Conservation (phyloP, 164 flowering plant species). For the Liquidambar formosana region DNA sequence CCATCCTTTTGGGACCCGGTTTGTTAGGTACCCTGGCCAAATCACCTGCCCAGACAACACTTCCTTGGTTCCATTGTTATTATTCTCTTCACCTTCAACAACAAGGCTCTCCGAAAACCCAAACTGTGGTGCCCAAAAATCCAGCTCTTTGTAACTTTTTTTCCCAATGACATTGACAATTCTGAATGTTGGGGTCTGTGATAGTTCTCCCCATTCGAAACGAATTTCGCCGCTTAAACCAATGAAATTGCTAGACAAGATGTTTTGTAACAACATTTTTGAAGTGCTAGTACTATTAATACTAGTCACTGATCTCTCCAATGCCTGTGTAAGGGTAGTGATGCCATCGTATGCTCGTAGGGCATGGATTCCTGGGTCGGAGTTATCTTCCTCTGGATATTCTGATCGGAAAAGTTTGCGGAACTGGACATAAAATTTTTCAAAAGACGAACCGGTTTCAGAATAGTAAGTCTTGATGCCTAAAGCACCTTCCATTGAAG, state of each 20-base stretch:
- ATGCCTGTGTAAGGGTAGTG: conserved; percentile 9
- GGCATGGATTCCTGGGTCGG: conserved; percentile 34
- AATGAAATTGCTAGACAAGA: conserved; percentile 21
- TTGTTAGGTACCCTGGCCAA: conserved; percentile 38
- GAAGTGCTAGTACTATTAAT: conserved; percentile 3
- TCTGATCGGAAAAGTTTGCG: neutral
- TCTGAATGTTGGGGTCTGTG: conserved; percentile 1
- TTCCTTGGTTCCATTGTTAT: neutral
- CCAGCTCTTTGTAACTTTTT: conserved; percentile 29
- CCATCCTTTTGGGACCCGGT: conserved; percentile 54
- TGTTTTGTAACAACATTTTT: conserved; percentile 9
- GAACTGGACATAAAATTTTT: conserved; percentile 17
- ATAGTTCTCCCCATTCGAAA: conserved; percentile 18
- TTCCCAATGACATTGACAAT: conserved; percentile 33
- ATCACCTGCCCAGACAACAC: conserved; percentile 11
- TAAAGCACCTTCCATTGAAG: conserved; percentile 39
- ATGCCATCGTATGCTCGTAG: conserved; percentile 39
- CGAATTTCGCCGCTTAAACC: conserved; percentile 35
- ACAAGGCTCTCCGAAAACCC: conserved; percentile 6
- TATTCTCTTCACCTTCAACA: neutral
- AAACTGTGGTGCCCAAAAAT: conserved; percentile 3
- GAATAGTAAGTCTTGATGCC: conserved; percentile 33
- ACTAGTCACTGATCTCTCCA: neutral
- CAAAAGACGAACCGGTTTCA: neutral
- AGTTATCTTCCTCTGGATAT: conserved; percentile 23